Evolutionary conservation across 228 moss, liverwort and hornwort species (phyloP).

Genomic region (Sphagnum magellanicum): DNA sequence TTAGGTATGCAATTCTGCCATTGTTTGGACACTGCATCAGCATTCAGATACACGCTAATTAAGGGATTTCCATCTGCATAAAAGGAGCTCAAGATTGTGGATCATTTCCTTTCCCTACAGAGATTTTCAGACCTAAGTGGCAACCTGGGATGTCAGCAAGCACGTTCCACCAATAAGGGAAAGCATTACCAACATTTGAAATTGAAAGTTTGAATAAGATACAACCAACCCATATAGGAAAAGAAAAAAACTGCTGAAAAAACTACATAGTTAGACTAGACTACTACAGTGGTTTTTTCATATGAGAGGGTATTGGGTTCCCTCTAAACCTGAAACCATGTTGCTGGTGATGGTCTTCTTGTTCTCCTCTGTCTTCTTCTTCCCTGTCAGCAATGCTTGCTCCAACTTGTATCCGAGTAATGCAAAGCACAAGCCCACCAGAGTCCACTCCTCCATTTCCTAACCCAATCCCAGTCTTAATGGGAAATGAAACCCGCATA

Average conservation of each 20-base stretch:
- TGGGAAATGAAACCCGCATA: conserved; percentile 71
- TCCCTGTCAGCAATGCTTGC: conserved; percentile 13
- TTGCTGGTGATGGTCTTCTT: conserved; percentile 9
- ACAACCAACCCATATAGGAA: not conserved
- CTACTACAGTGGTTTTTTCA: not conserved
- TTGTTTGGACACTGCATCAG: too few relatives aligned
- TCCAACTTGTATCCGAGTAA: conserved; percentile 70
- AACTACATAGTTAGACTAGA: not conserved
- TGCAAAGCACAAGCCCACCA: conserved; percentile 52
- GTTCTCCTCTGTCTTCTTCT: conserved; percentile 4
- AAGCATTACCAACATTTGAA: not conserved
- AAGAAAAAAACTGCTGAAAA: not conserved
- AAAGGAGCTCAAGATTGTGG: too few relatives aligned
- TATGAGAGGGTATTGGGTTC: too few relatives aligned
- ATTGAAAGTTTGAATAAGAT: not conserved
- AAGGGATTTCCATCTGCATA: too few relatives aligned
- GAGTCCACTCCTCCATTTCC: conserved; percentile 60
- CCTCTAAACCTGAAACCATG: not conserved
- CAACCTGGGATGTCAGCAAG: too few relatives aligned
- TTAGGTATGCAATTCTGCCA: too few relatives aligned
- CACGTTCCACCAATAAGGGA: too few relatives aligned
- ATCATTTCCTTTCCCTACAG: too few relatives aligned
- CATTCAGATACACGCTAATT: too few relatives aligned
- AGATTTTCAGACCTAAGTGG: too few relatives aligned
- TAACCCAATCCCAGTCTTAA: conserved; percentile 57